Evolutionary conservation across 129 eudicot genomes (phyloP).

Genomic region (Mikania micrantha): DNA sequence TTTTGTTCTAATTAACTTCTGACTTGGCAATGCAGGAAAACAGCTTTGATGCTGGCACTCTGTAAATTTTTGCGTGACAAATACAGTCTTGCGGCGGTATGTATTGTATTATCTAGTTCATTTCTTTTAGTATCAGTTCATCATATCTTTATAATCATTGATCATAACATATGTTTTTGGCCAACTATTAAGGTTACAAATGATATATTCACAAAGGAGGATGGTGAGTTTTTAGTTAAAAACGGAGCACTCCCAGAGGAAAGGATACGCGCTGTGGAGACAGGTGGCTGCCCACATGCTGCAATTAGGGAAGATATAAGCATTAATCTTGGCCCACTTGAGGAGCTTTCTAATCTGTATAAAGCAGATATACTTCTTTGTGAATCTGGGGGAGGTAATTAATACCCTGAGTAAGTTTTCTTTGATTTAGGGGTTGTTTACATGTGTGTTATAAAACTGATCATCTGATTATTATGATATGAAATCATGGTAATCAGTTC

Average conservation of each 20-base stretch:
- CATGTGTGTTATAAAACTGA: background rate
- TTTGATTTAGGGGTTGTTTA: background rate
- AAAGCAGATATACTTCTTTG: constrained; percentile 94
- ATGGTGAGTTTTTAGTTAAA: constrained; percentile 93
- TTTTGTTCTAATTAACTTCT: background rate
- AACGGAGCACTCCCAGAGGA: constrained; percentile 96
- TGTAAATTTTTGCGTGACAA: constrained; percentile 75
- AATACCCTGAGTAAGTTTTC: background rate
- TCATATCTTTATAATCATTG: background rate
- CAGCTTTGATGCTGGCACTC: constrained; percentile 89
- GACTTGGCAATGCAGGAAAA: constrained; percentile 52
- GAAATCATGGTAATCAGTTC: background rate
- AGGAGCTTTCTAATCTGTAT: constrained; percentile 82
- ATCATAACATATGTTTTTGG: background rate
- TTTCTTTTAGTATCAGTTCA: background rate
- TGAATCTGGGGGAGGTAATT: constrained; percentile 97
- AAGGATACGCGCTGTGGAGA: constrained; percentile 95
- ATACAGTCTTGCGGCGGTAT: constrained; percentile 97
- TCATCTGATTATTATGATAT: background rate
- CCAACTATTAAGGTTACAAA: constrained; percentile 68
- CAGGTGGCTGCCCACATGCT: constrained; percentile 99
- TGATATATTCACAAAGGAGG: constrained; percentile 93
- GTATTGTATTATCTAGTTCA: background rate
- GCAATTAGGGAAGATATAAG: constrained; percentile 98
- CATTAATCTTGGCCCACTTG: constrained; percentile 96